These are phyloP conservation scores for Ophiostoma tasmaniense DNA, from an alignment of 2,329 filamentous ascomycete species.

Conservation along the genomic window DNA sequence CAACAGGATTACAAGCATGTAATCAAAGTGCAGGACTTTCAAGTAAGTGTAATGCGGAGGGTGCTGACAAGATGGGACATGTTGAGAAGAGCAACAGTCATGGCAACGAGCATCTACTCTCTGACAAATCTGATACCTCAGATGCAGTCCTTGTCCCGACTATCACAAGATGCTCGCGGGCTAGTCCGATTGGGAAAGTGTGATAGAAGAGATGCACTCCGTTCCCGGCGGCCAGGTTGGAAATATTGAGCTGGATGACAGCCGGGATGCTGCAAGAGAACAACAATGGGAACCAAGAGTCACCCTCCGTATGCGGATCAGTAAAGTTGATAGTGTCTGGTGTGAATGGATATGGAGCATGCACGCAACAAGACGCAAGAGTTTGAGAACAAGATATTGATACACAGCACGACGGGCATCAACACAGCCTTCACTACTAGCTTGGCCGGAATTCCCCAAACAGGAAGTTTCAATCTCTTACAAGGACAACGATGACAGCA, in stretches of 20 bases:
- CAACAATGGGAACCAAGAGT: not conserved
- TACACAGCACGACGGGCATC: not conserved
- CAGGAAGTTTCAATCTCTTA: not conserved
- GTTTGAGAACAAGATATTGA: not conserved
- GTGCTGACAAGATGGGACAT: not conserved
- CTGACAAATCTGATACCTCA: not conserved
- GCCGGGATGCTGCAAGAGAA: not conserved
- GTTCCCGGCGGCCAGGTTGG: not conserved
- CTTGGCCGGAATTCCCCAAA: not conserved
- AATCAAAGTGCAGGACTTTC: not conserved
- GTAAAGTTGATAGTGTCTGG: not conserved
- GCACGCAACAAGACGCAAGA: not conserved
- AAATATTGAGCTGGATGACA: not conserved
- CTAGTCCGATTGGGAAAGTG: constrained; percentile 5
- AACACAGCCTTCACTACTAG: not conserved
- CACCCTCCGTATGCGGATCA: constrained; percentile 1
- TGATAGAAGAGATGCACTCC: not conserved
- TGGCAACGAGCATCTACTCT: not conserved
- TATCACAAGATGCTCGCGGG: not conserved
- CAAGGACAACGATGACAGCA: not conserved
- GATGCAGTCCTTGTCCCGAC: not conserved
- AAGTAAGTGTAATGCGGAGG: not conserved
- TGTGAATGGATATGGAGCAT: not conserved
- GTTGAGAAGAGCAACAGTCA: not conserved
- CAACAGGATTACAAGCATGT: not conserved